Percentiles rank a stretch among this genome's conserved stretches.
These are phyloP conservation scores for Asterophora parasitica DNA, from an alignment of 768 basidiomycete species.

Conservation along the genomic window DNA sequence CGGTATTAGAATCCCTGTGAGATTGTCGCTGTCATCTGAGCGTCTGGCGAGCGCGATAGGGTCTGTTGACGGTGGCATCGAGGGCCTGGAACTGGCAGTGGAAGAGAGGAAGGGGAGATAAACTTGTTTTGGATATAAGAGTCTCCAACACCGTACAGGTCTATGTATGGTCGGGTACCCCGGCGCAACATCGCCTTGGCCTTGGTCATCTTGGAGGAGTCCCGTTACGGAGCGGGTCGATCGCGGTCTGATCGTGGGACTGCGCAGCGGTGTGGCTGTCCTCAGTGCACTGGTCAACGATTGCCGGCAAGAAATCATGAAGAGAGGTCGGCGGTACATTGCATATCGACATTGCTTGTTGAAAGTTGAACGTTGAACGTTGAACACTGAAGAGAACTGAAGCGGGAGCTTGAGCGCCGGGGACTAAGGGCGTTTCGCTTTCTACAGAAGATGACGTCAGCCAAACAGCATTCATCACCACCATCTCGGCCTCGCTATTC, in stretches of 20 bases:
- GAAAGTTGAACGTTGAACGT: too few species aligned
- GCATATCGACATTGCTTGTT: too few species aligned
- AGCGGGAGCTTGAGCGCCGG: too few species aligned
- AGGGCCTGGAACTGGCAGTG: background rate
- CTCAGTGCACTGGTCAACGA: background rate
- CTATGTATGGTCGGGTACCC: background rate
- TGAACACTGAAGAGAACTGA: too few species aligned
- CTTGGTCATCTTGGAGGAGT: background rate
- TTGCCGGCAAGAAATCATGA: background rate
- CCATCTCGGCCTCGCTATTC: too few species aligned
- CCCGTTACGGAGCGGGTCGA: background rate
- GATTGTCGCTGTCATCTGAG: background rate
- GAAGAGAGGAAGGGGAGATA: background rate
- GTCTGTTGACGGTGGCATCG: background rate
- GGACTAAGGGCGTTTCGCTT: too few species aligned
- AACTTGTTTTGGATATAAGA: background rate
- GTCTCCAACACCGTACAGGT: background rate
- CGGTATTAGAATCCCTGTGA: background rate
- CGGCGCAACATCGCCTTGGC: conserved; percentile 10
- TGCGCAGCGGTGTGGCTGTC: background rate
- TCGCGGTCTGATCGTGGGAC: background rate
- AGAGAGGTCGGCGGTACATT: too few species aligned
- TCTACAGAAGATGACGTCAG: conserved; percentile 4
- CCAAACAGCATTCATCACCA: background rate
- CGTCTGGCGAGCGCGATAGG: background rate